Evolutionary conservation across 306 rosid species (phyloP).

Genomic region (Vigna mungo): DNA sequence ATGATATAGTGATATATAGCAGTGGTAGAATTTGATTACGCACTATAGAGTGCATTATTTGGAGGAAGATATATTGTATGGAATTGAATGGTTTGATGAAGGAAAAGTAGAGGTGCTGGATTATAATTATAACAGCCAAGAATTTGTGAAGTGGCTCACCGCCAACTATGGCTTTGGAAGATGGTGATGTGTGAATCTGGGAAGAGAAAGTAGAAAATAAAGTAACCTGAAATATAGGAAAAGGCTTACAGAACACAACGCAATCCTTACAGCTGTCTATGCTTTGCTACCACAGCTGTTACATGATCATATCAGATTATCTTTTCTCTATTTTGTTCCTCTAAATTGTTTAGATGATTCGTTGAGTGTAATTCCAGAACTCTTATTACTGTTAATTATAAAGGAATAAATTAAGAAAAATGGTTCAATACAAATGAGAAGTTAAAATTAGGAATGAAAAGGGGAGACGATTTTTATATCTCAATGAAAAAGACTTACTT

Average conservation of each 20-base stretch:
- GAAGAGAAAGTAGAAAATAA: not conserved
- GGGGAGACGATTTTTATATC: too few species aligned
- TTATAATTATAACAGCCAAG: constrained; percentile 36
- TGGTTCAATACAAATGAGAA: too few species aligned
- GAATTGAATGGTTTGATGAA: not conserved
- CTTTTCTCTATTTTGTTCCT: constrained; percentile 25
- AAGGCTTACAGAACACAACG: not conserved
- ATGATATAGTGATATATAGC: not conserved
- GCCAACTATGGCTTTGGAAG: constrained; percentile 47
- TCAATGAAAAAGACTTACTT: too few species aligned
- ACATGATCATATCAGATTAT: constrained; percentile 2
- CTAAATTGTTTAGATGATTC: too few species aligned
- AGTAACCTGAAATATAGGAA: constrained; percentile 13
- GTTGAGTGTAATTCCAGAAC: too few species aligned
- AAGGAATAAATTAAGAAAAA: too few species aligned
- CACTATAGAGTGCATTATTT: constrained; percentile 31
- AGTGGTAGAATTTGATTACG: not conserved
- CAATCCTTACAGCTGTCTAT: constrained; percentile 41
- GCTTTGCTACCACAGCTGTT: constrained; percentile 51
- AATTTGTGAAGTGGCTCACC: constrained; percentile 39
- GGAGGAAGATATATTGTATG: not conserved
- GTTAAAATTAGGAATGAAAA: too few species aligned
- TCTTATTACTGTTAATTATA: too few species aligned
- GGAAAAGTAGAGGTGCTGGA: constrained; percentile 49
- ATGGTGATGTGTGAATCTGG: constrained; percentile 36